These are phyloP conservation scores for Sabuloglossum arenarium DNA, from an alignment of 495 filamentous ascomycete species.

Conservation along the genomic window DNA sequence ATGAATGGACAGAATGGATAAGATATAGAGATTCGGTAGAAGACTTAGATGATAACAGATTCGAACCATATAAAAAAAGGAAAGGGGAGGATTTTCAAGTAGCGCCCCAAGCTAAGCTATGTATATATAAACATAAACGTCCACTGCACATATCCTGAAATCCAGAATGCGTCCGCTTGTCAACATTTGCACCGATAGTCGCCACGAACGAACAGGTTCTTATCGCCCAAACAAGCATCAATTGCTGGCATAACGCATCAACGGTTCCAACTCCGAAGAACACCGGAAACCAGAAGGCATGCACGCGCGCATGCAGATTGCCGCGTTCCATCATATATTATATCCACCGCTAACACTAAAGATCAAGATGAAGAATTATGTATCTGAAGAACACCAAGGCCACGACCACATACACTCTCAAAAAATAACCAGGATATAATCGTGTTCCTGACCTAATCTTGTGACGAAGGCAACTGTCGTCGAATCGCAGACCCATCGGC, in stretches of 20 bases:
- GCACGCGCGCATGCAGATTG: neutral
- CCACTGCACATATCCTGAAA: neutral
- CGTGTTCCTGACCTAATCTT: neutral
- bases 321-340: too few species aligned
- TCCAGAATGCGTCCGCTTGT: neutral
- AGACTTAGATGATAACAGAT: too few species aligned
- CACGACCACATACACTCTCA: neutral
- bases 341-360: neutral
- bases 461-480: slow-evolving; percentile 4
- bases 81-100: too few species aligned
- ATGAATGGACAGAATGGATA: neutral
- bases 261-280: neutral
- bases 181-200: neutral
- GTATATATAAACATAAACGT: neutral
- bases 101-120: neutral
- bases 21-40: neutral
- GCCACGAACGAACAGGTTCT: neutral
- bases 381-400: neutral
- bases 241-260: neutral
- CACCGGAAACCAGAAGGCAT: neutral
- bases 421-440: neutral
- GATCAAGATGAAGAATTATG: neutral
- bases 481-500: slow-evolving; percentile 15
- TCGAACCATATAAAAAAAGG: neutral
- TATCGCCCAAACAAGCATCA: neutral